Base-by-base conservation (phyloP, 495 filamentous ascomycete genomes). In the Margaritispora aquatica region DNA sequence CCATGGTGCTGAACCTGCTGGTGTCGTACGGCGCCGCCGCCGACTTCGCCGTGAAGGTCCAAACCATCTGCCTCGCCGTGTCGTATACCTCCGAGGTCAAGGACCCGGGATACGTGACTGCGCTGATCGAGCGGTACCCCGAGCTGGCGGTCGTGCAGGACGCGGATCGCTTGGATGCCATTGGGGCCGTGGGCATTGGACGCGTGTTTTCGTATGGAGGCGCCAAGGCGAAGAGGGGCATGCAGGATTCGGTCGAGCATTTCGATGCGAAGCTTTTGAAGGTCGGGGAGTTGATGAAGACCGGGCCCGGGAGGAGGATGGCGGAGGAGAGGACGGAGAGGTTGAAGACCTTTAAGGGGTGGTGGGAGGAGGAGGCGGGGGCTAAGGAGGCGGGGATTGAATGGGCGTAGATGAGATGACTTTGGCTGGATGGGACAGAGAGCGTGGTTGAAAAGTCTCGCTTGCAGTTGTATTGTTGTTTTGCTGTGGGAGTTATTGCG, bases 61-160 rank as follows among this genome's bases (percentile, higher is more conserved):
- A 93, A 62, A 74, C 72, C 1, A 81, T 96, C 59, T 84, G 86
- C 58, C 76, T 78, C 0, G 78, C 86, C 60, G 89, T 97, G 15
- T 89, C 86, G 44, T 96, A 89, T 70, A 81, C 83, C 19, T 80
- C 79, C 48, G 92, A 96, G 65, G 71, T 75, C 58, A 80, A 81
- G 61, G 71, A 89, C 62, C 80, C 84, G 0, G 58, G 67, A 15
- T 63, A 65, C 0, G 69, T 90, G 5, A 29, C 26, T 34, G 22
- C 26, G 21, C 10, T 63, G 34, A 73, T 94, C 13, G 63, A 68
- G 8, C 53, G 74, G 31, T 74, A 87, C 67, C 88, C 85, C 0
- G 92, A 96, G 71, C 73, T 96, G 8, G 90, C 80, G 0, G 80
- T 95, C 44, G 91, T 96, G 13, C 92, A 96, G 71, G 92, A 96